These are phyloP conservation scores for Hansfordia pulvinata DNA, from an alignment of 2,329 filamentous ascomycete genomes.

Conservation along the genomic window DNA sequence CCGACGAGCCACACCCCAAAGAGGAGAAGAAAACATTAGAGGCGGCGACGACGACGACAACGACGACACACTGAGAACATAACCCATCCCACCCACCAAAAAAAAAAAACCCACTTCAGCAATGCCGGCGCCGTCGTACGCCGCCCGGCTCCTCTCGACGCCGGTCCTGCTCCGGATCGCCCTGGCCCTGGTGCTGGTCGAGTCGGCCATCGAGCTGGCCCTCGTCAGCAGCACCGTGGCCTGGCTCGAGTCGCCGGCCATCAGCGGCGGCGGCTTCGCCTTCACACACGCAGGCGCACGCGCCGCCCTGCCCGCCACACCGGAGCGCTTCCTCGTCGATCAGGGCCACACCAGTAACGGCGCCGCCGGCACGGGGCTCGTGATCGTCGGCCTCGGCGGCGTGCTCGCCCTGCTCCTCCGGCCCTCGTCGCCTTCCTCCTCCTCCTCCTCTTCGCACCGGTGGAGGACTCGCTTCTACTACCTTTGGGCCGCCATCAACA, in stretches of 20 bases:
- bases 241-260: constrained; percentile 20
- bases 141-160: no score
- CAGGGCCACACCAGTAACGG: constrained; percentile 27
- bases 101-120: no score
- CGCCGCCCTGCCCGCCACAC: constrained; percentile 15
- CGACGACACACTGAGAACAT: no score
- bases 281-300: constrained; percentile 10
- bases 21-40: no score
- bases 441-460: constrained; percentile 4
- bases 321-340: constrained; percentile 19
- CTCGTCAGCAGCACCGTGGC: constrained; percentile 23
- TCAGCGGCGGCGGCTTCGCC: constrained; percentile 12
- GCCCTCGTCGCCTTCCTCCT: constrained; percentile 8
- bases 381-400: constrained; percentile 20
- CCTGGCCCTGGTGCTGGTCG: constrained; percentile 19
- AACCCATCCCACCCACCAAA: no score
- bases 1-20: no score
- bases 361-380: constrained; percentile 22
- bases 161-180: no score
- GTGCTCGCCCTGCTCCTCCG: constrained; percentile 16
- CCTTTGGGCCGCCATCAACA: constrained; percentile 18
- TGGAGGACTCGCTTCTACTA: constrained; percentile 14
- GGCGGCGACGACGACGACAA: no score
- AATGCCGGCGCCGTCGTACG: no score
- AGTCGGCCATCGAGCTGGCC: constrained; percentile 22